Conservation (phyloP, 2,329 filamentous ascomycete genomes). For the Paecilomyces sp. region DNA sequence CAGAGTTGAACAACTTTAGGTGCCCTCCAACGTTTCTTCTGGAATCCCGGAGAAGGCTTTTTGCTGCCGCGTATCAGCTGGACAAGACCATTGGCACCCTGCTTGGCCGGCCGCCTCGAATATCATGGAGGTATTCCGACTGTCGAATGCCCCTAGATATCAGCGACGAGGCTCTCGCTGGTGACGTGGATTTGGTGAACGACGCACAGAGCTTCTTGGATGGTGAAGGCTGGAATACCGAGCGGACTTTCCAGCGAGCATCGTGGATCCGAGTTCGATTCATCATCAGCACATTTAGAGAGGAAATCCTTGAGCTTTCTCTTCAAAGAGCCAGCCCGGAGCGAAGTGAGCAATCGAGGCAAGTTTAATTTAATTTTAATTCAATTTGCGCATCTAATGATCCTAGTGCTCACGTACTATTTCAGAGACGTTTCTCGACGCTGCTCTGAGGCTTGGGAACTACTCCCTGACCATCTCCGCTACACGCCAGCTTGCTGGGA, state of each 20-base stretch:
- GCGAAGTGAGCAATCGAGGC: background rate
- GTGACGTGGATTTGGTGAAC: background rate
- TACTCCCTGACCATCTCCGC: background rate
- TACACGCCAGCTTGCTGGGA: background rate
- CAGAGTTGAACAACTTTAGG: slow-evolving; percentile 2
- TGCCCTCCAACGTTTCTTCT: slow-evolving; percentile 13
- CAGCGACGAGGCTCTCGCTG: background rate
- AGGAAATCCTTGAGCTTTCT: background rate
- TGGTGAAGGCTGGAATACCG: background rate
- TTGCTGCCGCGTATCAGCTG: slow-evolving; percentile 18
- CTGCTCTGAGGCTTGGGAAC: background rate
- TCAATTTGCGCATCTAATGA: background rate
- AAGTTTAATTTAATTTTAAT: background rate
- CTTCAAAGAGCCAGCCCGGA: background rate
- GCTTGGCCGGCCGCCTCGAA: slow-evolving; percentile 9
- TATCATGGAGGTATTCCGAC: background rate
- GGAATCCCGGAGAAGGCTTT: slow-evolving; percentile 17
- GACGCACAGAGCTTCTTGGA: background rate
- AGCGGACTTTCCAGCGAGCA: background rate
- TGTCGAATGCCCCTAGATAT: background rate
- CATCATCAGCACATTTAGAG: background rate
- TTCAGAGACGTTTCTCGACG: background rate
- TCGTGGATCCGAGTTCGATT: background rate
- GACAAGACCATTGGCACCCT: slow-evolving; percentile 23
- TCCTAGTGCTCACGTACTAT: background rate